Conservation (phyloP, 1,284 basidiomycete genomes). For the Bjerkandera adusta region DNA sequence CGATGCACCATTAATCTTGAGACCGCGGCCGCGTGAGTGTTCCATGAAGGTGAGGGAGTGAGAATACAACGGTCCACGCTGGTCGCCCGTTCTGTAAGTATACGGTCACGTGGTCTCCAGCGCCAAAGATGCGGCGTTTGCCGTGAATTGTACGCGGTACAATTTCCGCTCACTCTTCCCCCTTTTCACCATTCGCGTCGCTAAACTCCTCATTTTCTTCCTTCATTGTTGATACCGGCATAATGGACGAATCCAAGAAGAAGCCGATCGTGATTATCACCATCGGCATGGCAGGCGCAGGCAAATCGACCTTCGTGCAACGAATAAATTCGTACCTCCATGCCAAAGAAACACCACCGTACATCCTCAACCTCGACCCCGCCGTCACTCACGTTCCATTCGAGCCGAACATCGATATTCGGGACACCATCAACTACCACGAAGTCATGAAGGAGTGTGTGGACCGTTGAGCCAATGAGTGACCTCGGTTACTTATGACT, state of each 20-base stretch:
- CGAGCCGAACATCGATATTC: slow-evolving; percentile 96
- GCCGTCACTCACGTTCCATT: slow-evolving; percentile 91
- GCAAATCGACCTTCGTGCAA: slow-evolving; percentile 97
- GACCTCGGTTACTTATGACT: slow-evolving; percentile 11
- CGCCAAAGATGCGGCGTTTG: slow-evolving; percentile 1
- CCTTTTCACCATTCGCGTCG: neutral
- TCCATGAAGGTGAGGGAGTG: slow-evolving; percentile 14
- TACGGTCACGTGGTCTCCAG: neutral
- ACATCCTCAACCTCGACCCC: slow-evolving; percentile 97
- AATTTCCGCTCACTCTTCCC: neutral
- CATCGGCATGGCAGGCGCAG: slow-evolving; percentile 93
- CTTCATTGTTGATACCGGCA: neutral
- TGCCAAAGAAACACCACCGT: slow-evolving; percentile 70
- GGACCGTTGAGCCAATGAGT: slow-evolving; percentile 16
- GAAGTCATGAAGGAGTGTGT: slow-evolving; percentile 99
- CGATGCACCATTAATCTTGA: slow-evolving; percentile 9
- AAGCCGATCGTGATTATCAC: slow-evolving; percentile 83
- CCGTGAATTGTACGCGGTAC: neutral
- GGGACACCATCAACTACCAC: slow-evolving; percentile 96
- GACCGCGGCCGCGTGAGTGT: slow-evolving; percentile 16
- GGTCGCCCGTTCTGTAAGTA: too few relatives aligned
- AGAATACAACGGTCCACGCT: slow-evolving; percentile 1
- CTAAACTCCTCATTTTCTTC: neutral
- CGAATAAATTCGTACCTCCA: slow-evolving; percentile 89
- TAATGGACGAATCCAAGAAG: slow-evolving; percentile 27